These are phyloP conservation scores for Sphaerulina musiva DNA, from an alignment of 2,329 filamentous ascomycete genomes.

Conservation along the genomic window DNA sequence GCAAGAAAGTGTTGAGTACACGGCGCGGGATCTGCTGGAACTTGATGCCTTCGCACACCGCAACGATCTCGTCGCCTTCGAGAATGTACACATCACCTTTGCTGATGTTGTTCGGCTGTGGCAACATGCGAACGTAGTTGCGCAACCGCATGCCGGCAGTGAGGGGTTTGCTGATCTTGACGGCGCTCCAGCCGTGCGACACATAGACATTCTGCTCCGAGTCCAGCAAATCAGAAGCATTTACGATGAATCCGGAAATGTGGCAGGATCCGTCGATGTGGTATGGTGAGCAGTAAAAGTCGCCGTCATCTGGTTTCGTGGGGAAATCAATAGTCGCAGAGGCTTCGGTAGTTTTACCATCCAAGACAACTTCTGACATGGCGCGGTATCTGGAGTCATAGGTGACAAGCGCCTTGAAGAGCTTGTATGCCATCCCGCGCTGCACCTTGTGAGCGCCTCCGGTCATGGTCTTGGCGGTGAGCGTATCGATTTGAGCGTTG, in stretches of 20 bases:
- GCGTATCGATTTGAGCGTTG: conserved; percentile 53
- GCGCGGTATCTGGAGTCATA: conserved; percentile 53
- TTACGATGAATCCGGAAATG: conserved; percentile 55
- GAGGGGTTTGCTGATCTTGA: conserved; percentile 41
- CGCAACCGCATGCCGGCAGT: conserved; percentile 49
- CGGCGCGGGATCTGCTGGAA: conserved; percentile 62
- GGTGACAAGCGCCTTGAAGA: conserved; percentile 54
- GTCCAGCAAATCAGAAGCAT: conserved; percentile 53
- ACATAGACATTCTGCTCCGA: conserved; percentile 56
- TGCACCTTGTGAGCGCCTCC: conserved; percentile 67
- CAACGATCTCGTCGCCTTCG: conserved; percentile 53
- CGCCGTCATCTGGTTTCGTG: conserved; percentile 48
- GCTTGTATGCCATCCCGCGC: conserved; percentile 71
- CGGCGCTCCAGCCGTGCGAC: conserved; percentile 56
- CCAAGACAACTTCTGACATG: conserved; percentile 54
- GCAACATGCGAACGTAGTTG: conserved; percentile 58
- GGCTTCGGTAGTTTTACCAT: conserved; percentile 51
- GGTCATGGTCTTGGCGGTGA: conserved; percentile 58
- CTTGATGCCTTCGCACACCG: conserved; percentile 55
- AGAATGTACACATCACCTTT: conserved; percentile 57
- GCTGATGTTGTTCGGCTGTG: conserved; percentile 49
- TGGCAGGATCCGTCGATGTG: conserved; percentile 55
- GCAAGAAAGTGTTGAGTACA: conserved; percentile 60
- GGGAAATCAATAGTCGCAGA: conserved; percentile 51
- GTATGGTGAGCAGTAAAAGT: conserved; percentile 54